Evolutionary conservation across 2,329 filamentous ascomycete species (phyloP).

Genomic region (Xylariales sp.): DNA sequence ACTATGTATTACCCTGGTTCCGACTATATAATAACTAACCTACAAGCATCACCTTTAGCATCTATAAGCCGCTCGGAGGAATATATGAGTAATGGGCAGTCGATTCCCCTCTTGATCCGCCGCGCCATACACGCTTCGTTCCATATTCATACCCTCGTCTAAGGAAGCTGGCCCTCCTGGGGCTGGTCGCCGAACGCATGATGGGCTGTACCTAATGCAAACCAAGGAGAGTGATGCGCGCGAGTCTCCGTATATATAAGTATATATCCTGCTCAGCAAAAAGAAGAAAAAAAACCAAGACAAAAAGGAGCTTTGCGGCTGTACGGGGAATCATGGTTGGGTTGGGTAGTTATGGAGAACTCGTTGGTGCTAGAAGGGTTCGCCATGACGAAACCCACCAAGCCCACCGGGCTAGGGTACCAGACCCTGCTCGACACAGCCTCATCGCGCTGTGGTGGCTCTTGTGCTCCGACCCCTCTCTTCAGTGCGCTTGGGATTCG

Average conservation of each 20-base stretch:
- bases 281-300: too few relatives aligned
- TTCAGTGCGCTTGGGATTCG: slow-evolving; percentile 52
- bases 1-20: slow-evolving; percentile 26
- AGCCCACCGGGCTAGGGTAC: neutral
- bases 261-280: slow-evolving; percentile 8
- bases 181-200: neutral
- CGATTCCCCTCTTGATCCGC: neutral
- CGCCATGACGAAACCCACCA: too few relatives aligned
- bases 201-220: slow-evolving; percentile 4
- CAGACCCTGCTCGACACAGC: neutral
- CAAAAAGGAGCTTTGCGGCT: neutral
- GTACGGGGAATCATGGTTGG: neutral
- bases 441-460: slow-evolving; percentile 40
- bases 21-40: neutral
- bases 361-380: neutral
- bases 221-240: slow-evolving; percentile 3
- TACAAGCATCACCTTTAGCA: slow-evolving; percentile 13
- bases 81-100: neutral
- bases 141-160: slow-evolving; percentile 22
- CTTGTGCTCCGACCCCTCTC: slow-evolving; percentile 47
- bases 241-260: neutral
- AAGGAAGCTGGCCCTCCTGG: neutral
- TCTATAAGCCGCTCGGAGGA: neutral
- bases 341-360: neutral
- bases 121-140: slow-evolving; percentile 14